These are phyloP conservation scores for Verticillium nubilum DNA, from an alignment of 2,329 filamentous ascomycete species.

Conservation along the genomic window DNA sequence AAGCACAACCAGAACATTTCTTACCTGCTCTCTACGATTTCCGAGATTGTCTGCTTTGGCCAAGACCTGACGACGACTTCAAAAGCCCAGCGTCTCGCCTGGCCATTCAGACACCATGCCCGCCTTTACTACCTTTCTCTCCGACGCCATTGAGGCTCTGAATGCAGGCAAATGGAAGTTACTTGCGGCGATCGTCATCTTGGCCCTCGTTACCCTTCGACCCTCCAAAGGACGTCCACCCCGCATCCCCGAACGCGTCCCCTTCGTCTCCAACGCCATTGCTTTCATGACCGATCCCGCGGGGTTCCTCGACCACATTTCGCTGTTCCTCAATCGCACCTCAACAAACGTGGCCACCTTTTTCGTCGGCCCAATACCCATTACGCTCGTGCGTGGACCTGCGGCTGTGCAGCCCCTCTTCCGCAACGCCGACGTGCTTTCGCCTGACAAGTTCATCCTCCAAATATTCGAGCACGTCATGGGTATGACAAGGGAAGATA, in stretches of 20 bases:
- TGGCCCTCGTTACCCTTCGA: background rate
- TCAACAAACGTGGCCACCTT: conserved; percentile 6
- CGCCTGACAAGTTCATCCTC: background rate
- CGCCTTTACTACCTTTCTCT: too few species aligned
- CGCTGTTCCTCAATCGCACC: background rate
- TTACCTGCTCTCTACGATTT: too few species aligned
- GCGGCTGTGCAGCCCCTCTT: conserved; percentile 9
- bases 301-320: conserved; percentile 8
- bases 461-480: conserved; percentile 8
- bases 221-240: background rate
- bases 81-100: too few species aligned
- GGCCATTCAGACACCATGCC: too few species aligned
- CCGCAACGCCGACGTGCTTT: background rate
- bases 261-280: conserved; percentile 12
- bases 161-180: background rate
- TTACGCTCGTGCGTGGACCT: conserved; percentile 13
- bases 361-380: conserved; percentile 6
- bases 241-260: conserved; percentile 9
- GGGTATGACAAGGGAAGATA: conserved; percentile 10
- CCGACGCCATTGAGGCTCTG: too few species aligned
- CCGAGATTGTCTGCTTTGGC: too few species aligned
- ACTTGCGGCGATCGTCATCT: background rate
- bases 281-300: conserved; percentile 11
- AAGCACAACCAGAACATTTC: too few species aligned
- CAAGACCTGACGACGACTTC: too few species aligned